phyloP scores from a whole-genome alignment of 257 asterid species.

The Gentiana straminea region DNA sequence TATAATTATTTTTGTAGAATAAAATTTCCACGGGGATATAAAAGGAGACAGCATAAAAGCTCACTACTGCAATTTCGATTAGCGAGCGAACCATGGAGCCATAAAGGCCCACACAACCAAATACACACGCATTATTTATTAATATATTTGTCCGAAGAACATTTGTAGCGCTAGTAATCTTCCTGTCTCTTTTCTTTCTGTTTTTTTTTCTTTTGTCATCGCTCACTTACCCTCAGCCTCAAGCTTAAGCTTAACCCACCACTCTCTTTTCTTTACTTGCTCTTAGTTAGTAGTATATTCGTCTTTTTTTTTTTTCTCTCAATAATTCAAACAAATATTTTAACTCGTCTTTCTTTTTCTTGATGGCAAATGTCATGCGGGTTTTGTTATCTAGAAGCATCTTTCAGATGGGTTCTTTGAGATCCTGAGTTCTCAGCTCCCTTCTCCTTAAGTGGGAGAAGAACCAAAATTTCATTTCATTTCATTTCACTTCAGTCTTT shows the following conservation, averaged over 20 bases:
- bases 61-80: constrained; percentile 58
- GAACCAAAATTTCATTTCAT: neutral
- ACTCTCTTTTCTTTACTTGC: constrained; percentile 7
- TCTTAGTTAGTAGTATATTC: neutral
- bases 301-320: constrained; percentile 1
- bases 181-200: neutral
- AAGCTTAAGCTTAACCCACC: neutral
- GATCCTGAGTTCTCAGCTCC: constrained; percentile 5
- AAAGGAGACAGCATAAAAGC: constrained; percentile 27
- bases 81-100: constrained; percentile 32
- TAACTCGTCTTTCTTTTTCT: constrained; percentile 10
- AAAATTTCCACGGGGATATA: no score
- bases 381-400: neutral
- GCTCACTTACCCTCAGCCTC: no score
- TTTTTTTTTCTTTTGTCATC: neutral
- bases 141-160: no score
- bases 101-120: neutral
- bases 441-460: constrained; percentile 7
- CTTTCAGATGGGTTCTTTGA: constrained; percentile 8
- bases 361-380: neutral
- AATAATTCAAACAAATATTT: no score
- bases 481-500: neutral
- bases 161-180: neutral
- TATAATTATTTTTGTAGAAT: no score
- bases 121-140: no score